A percentile compares a stretch with the other conserved stretches of the same genome.
Evolutionary conservation across 305 asterid genomes (phyloP).

Genomic region (Lippia alba): DNA sequence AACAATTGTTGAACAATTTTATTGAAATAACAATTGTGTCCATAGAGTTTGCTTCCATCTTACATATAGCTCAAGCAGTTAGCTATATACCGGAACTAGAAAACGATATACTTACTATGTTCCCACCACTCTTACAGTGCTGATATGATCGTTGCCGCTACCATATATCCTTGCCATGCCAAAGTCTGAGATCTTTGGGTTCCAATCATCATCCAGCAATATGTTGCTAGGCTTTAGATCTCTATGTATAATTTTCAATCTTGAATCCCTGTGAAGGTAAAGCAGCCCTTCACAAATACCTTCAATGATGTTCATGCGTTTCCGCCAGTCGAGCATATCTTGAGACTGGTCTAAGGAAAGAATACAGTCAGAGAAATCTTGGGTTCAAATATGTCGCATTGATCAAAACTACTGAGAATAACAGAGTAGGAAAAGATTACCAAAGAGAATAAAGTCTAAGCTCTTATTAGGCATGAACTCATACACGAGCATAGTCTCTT

Average conservation of each 20-base stretch:
- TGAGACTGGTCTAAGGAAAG: background rate
- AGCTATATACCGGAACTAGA: background rate
- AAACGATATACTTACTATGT: background rate
- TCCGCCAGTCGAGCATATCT: background rate
- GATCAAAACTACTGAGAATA: background rate
- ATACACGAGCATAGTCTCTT: slow-evolving; percentile 20
- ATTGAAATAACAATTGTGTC: background rate
- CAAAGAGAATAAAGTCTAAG: background rate
- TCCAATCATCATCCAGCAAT: slow-evolving; percentile 1
- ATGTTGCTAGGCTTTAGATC: slow-evolving; percentile 4
- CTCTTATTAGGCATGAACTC: background rate
- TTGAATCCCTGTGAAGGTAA: background rate
- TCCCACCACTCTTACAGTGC: background rate
- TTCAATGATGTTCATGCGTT: background rate
- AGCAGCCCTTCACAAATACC: background rate
- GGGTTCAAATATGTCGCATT: background rate
- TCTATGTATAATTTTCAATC: background rate
- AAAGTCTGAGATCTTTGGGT: background rate
- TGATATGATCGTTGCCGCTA: background rate
- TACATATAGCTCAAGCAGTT: no score
- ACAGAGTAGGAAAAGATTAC: background rate
- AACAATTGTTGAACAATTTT: no score
- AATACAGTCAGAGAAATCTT: background rate
- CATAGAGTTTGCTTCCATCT: background rate
- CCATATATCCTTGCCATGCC: background rate